Conservation (phyloP, 1,139 yeast genomes). For the Sugiyamaella grinbergsii region DNA sequence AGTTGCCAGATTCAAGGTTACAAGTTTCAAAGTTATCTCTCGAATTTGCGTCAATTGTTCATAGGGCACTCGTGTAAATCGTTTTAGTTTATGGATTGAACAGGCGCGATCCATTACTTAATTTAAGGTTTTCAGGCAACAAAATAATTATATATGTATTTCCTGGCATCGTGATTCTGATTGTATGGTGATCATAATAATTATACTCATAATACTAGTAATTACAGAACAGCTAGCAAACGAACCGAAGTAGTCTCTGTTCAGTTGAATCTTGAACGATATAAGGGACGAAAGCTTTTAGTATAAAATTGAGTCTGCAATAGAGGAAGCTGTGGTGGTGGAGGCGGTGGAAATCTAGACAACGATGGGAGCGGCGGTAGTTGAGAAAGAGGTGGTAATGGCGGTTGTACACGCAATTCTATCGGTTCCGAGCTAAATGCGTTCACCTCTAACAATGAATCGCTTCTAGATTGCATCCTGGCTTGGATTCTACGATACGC, state of each 20-base stretch:
- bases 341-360: constrained; percentile 6
- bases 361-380: not conserved
- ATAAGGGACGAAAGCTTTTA: not conserved
- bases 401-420: not conserved
- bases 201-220: too few relatives aligned
- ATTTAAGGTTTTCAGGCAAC: too few relatives aligned
- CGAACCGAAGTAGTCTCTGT: not conserved
- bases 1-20: too few relatives aligned
- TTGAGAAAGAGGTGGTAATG: not conserved
- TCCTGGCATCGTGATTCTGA: too few relatives aligned
- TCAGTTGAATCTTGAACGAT: not conserved
- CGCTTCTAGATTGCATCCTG: not conserved
- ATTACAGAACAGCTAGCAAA: too few relatives aligned
- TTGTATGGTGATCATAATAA: too few relatives aligned
- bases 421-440: not conserved
- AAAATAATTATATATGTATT: too few relatives aligned
- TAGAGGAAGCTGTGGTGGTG: constrained; percentile 10
- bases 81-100: too few relatives aligned
- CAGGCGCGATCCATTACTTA: too few relatives aligned
- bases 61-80: too few relatives aligned
- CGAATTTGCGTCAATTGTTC: too few relatives aligned
- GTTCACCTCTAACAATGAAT: not conserved
- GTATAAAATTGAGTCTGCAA: not conserved
- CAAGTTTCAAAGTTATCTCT: too few relatives aligned
- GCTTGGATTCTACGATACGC: constrained; percentile 6